Percentiles rank a stretch among this genome's conserved stretches.
These are phyloP conservation scores for Penstemon newberryi DNA, from an alignment of 257 asterid species.

Conservation along the genomic window DNA sequence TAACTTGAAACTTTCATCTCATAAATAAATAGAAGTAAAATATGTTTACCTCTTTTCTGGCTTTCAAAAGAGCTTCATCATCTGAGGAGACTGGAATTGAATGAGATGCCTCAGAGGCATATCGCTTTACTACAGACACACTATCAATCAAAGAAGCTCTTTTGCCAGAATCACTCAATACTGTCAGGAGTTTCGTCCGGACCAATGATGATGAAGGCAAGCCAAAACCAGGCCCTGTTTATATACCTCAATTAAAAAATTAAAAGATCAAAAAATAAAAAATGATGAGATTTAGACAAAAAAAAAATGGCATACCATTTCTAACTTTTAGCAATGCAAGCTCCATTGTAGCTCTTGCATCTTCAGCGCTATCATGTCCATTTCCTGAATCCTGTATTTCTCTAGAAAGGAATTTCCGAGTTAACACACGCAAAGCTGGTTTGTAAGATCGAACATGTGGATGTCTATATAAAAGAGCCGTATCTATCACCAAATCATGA, in stretches of 20 bases:
- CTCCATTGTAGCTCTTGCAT: slow-evolving; percentile 92
- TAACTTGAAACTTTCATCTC: too few species aligned
- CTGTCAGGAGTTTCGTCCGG: slow-evolving; percentile 72
- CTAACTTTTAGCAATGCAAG: slow-evolving; percentile 73
- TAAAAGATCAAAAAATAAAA: too few species aligned
- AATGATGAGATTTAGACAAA: too few species aligned
- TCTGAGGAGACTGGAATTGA: slow-evolving; percentile 77
- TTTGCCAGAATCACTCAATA: slow-evolving; percentile 84
- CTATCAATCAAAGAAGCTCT: slow-evolving; percentile 70
- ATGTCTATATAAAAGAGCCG: slow-evolving; percentile 82
- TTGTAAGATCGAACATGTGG: slow-evolving; percentile 84
- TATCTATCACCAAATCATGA: slow-evolving; percentile 87
- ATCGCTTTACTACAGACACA: slow-evolving; percentile 65
- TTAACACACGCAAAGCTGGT: slow-evolving; percentile 85
- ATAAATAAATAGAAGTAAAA: not conserved
- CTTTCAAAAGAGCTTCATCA: slow-evolving; percentile 85
- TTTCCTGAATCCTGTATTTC: slow-evolving; percentile 85
- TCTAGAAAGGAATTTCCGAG: slow-evolving; percentile 70
- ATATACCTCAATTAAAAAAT: not conserved
- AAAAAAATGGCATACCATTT: slow-evolving; percentile 41
- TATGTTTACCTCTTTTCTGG: slow-evolving; percentile 74
- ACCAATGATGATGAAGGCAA: slow-evolving; percentile 49
- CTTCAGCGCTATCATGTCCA: slow-evolving; percentile 94
- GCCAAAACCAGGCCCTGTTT: slow-evolving; percentile 87
- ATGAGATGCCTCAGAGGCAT: slow-evolving; percentile 78